Evolutionary conservation across 805 yeast species (phyloP), one percentile per base, ranked within the genome.

Genomic region (Kazachstania psychrophila): DNA sequence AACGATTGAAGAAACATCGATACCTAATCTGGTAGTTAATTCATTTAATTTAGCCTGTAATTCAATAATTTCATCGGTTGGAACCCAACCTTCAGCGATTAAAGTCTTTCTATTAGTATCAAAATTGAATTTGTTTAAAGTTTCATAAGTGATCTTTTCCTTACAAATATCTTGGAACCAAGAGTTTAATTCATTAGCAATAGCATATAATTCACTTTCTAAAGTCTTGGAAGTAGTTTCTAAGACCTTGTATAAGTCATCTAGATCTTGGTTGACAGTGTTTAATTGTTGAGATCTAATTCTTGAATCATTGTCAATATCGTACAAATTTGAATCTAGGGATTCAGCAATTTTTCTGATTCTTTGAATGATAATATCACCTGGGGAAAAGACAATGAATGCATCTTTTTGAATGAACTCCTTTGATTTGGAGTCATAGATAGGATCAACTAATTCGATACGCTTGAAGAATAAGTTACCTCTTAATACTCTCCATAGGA

Each of bases 71-170:
- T 76, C 81, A 37, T 65, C 64, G 9, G 62, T 61, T 24, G 87
- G 87, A 25, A 74, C 72, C 94, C 83, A 80, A 31, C 85, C 86
- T 65, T 76, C 85, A 23, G 77, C 83, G 35, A 74, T 80, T 33
- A 75, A 67, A 54, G 78, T 78, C 51, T 75, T 71, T 55, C 86
- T 69, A 29, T 72, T 71, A 37, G 70, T 61, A 55, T 82, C 92
- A 54, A 73, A 79, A 48, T 79, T 77, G 48, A 83, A 82, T 41
- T 65, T 66, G 56, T 79, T 79, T 63, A 80, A 66, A 3, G 73
- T 65, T 40, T 71, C 69, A 52, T 67, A 79, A 28, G 79, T 75
- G 17, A 71, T 57, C 45, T 73, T 71, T 47, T 80, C 88, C 31
- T 75, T 58, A 37, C 69, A 66, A 35, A 76, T 53, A 13, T 56